Conservation (phyloP, 257 asterid genomes). For the Petrea volubilis region DNA sequence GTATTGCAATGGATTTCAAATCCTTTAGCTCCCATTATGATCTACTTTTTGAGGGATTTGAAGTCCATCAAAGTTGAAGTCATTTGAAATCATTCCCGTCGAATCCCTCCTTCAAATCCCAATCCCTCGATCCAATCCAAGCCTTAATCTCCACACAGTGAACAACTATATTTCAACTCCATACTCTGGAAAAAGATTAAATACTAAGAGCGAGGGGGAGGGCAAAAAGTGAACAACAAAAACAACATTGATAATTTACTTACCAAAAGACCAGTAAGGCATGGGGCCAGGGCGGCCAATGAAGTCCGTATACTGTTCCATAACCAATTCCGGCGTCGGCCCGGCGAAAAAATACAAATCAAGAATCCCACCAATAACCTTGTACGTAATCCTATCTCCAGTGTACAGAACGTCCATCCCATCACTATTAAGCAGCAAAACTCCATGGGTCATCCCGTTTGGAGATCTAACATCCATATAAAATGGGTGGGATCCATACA, state of each 20-base stretch:
- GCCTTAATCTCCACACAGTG: too few species aligned
- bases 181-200: background rate
- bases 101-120: too few species aligned
- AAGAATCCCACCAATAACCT: slow-evolving; percentile 77
- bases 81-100: too few species aligned
- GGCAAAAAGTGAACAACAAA: slow-evolving; percentile 18
- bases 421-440: slow-evolving; percentile 74
- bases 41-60: too few species aligned
- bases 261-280: slow-evolving; percentile 97
- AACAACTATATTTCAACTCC: too few species aligned
- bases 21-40: too few species aligned
- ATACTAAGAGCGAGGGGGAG: slow-evolving; percentile 70
- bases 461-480: slow-evolving; percentile 81
- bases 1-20: too few species aligned
- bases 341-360: slow-evolving; percentile 83
- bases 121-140: too few species aligned
- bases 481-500: slow-evolving; percentile 92
- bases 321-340: slow-evolving; percentile 69
- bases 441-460: slow-evolving; percentile 70
- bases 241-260: slow-evolving; percentile 15
- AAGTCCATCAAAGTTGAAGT: too few species aligned
- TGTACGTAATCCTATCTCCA: slow-evolving; percentile 76
- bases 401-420: slow-evolving; percentile 80
- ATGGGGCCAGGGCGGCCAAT: slow-evolving; percentile 89
- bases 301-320: slow-evolving; percentile 80